Conservation (phyloP, 108 stramenopile genomes). For the Cyclostephanos tholiformis region DNA sequence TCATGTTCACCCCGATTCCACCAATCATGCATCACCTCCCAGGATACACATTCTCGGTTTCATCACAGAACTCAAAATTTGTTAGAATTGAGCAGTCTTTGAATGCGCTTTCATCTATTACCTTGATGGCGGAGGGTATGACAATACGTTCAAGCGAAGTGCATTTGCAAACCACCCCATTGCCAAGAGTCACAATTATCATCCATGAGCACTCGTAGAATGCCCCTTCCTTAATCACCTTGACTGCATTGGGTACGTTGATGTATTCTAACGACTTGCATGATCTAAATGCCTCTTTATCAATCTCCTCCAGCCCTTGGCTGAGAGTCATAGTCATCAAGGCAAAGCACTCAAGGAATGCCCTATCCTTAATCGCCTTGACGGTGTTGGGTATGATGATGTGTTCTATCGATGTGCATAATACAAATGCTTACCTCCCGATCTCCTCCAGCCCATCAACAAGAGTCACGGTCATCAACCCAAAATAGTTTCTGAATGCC, state of each 20-base stretch:
- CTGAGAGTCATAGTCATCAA: not conserved
- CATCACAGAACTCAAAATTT: not conserved
- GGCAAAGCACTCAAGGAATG: no score
- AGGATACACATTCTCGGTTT: not conserved
- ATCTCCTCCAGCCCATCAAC: not conserved
- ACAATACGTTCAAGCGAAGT: not conserved
- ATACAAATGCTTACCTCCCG: not conserved
- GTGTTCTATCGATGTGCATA: not conserved
- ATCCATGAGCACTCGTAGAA: not conserved
- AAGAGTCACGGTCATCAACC: not conserved
- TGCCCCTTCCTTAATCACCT: not conserved
- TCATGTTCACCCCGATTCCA: no score
- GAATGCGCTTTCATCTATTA: not conserved
- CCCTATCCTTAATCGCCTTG: not conserved
- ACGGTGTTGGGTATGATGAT: not conserved
- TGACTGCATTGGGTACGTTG: not conserved
- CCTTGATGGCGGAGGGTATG: conserved; percentile 2
- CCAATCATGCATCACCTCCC: no score
- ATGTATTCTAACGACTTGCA: not conserved
- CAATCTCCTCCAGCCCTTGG: not conserved
- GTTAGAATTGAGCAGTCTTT: not conserved
- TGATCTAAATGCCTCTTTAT: not conserved
- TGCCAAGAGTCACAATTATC: not conserved
- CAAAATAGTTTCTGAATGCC: no score
- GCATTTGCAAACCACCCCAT: not conserved